Conservation (phyloP, 768 basidiomycete genomes). For the Candolleomyces aberdarensis region DNA sequence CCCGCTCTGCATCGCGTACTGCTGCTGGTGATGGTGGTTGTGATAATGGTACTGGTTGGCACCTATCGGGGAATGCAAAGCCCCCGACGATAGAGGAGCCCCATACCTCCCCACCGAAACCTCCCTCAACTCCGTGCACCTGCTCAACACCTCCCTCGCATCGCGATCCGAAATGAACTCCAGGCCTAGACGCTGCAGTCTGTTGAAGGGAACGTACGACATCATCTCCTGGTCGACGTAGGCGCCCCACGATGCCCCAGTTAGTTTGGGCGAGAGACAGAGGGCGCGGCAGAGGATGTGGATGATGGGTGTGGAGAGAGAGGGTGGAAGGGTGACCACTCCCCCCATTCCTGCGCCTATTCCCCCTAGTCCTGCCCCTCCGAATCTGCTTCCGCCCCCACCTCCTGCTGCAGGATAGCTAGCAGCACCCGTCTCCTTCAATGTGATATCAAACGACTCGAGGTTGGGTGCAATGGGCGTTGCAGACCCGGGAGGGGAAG, state of each 20-base stretch:
- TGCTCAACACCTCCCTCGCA: background rate
- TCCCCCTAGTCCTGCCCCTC: too few relatives aligned
- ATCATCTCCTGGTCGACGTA: background rate
- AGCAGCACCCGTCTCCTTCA: background rate
- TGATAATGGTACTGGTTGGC: too few relatives aligned
- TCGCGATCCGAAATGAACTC: background rate
- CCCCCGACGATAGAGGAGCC: background rate
- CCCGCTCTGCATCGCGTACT: background rate
- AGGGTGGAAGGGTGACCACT: too few relatives aligned
- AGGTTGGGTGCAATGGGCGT: background rate
- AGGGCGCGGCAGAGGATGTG: background rate
- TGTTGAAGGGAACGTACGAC: background rate
- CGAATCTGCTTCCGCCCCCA: too few relatives aligned
- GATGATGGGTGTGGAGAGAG: background rate
- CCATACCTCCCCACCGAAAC: background rate
- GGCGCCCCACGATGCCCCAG: background rate
- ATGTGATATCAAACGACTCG: background rate
- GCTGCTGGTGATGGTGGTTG: too few relatives aligned
- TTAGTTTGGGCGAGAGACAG: background rate
- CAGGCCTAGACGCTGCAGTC: background rate
- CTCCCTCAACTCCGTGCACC: background rate
- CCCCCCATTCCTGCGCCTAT: too few relatives aligned
- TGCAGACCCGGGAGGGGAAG: background rate
- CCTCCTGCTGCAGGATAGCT: too few relatives aligned
- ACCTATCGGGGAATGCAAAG: background rate